Base-by-base conservation (phyloP, 208 protist genomes). In the Leishmania turanica region DNA sequence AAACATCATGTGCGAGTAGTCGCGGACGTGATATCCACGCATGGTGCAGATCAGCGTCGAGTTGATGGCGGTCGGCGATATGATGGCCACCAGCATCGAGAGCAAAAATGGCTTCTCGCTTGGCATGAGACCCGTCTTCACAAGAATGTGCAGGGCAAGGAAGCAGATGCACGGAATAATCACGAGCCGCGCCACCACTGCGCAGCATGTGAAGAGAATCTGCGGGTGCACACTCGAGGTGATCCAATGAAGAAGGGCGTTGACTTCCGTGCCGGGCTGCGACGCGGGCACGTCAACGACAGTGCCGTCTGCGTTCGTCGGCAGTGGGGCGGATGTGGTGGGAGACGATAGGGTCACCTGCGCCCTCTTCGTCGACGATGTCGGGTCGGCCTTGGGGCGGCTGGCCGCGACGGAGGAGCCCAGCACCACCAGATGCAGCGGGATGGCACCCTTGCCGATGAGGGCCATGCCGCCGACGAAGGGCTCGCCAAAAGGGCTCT, bases 21-120 rank as follows among this genome's bases (percentile, higher is more conserved):
- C 84, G 27, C 85, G 73, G 15, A 86, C 80, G 75, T 92, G 88
- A 70, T 93, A 95, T 64, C 75, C 79, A 79, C 93, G 84, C 81
- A 92, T 88, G 45, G 88, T 84, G 85, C 89, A 94, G 68, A 95
- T 87, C 40, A 93, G 86, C 9, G 89, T 93, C 42, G 89, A 85
- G 80, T 96, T 94, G 9, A 94, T 88, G 2, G 90, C 89, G 3
- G 92, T 84, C 27, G 92, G 92, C 17, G 92, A 93, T 75, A 85
- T 89, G 75, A 88, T 82, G 24, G 87, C 87, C 13, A 96, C 79
- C 42, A 96, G 81, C 76, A 94, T 92, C 31, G 88, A 82, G 9
- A 96, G 74, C 27, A 96, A 70, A 70, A 94, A 94, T 0, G 90
- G 87, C 27, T 78, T 82, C 65, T 94, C 86, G 45, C 71, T 84